Base-by-base conservation (phyloP, 2,329 filamentous ascomycete genomes). In the Colletotrichum sublineola region DNA sequence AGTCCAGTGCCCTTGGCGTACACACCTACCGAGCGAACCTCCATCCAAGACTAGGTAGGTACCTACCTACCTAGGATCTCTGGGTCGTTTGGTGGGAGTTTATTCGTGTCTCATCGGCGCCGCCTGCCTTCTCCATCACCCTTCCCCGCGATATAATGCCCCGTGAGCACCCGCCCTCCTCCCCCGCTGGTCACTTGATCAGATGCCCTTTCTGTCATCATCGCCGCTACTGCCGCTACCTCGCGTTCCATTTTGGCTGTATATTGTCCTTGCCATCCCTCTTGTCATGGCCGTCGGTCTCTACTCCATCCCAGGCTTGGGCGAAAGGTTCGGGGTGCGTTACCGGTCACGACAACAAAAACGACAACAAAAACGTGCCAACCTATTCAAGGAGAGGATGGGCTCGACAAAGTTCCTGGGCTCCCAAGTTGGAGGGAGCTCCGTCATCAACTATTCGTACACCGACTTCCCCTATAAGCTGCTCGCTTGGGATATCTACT, bases 401-500 rank as follows among this genome's bases (percentile, higher is more conserved):
- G 74, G 74, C 14, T 64, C 68, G 48, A 89, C 86, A 52, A 82
- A 86, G 63, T 90, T 89, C 80, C 87, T 89, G 76, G 86, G 85
- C 74, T 90, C 88, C 3, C 89, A 91, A 77, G 82, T 90, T 57
- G 89, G 89, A 68, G 88, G 86, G 73, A 79, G 83, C 65, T 84
- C 84, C n/a, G 85, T 89, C 77, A 89, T 88, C 79, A 89, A 86
- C 80, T 90, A 90, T 79, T 84, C 84, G 75, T 90, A 91, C 78
- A 91, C 89, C 11, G 88, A 90, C 75, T 80, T 84, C 75, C 88
- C 88, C 1, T 85, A 82, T 79, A 84, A 78, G 57, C 83, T 90
- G 61, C 79, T 90, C 63, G 78, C 81, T 57, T 86, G 84, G 79
- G 88, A 91, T 71, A 76, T 88, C n/a, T 85, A 84, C 76, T 86